Evolutionary conservation across 129 eudicot genomes (phyloP).

Genomic region (Centrapalus pauciflorus): DNA sequence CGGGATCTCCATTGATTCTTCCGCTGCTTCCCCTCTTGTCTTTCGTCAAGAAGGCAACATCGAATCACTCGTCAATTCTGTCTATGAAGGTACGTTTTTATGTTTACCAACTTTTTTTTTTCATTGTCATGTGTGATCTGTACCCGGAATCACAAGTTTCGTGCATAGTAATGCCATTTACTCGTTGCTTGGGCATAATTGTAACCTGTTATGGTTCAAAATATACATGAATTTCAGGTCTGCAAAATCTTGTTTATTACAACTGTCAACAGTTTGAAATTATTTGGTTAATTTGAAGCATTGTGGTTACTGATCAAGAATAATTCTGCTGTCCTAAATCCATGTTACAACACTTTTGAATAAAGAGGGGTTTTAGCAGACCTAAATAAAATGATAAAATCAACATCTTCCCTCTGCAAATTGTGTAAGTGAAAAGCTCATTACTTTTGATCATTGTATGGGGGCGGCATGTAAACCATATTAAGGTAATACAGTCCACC

Average conservation of each 20-base stretch:
- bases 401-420: too few species aligned
- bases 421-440: too few species aligned
- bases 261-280: background rate
- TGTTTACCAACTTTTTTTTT: background rate
- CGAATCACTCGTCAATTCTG: conserved; percentile 77
- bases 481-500: too few species aligned
- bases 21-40: conserved; percentile 51
- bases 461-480: too few species aligned
- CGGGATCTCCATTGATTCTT: conserved; percentile 66
- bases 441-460: too few species aligned
- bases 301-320: background rate
- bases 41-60: conserved; percentile 92
- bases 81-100: conserved; percentile 56
- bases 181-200: background rate
- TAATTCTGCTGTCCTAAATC: background rate
- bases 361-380: background rate
- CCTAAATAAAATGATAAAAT: too few species aligned
- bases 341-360: background rate
- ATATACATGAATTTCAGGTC: background rate
- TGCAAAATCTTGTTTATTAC: background rate
- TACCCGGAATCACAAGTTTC: background rate
- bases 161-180: background rate
- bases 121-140: background rate
- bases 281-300: background rate
- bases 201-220: background rate